A percentile compares a stretch with the other conserved stretches of the same genome.
phyloP scores from a whole-genome alignment of 768 basidiomycete genomes.

The Jaapia argillacea region DNA sequence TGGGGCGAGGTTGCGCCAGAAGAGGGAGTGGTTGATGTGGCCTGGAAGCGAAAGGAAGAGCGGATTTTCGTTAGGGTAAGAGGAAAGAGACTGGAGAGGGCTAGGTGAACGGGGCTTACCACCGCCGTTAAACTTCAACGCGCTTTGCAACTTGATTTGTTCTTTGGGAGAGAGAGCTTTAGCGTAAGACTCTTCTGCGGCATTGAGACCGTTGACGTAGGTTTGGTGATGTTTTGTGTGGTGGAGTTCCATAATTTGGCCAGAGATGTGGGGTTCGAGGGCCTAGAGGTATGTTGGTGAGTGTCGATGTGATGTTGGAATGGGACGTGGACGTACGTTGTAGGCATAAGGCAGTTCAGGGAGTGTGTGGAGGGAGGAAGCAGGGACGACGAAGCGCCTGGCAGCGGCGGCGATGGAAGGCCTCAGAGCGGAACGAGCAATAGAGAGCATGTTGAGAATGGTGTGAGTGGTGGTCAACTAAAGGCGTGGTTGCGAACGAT shows the following conservation, averaged over 20 bases:
- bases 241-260: slow-evolving; percentile 90
- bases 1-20: slow-evolving; percentile 97
- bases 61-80: background rate
- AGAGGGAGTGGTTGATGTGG: slow-evolving; percentile 91
- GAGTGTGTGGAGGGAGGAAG: slow-evolving; percentile 48
- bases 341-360: slow-evolving; percentile 76
- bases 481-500: too few relatives aligned
- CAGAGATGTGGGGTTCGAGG: slow-evolving; percentile 86
- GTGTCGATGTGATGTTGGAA: slow-evolving; percentile 1
- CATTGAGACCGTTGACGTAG: slow-evolving; percentile 92
- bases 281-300: slow-evolving; percentile 34
- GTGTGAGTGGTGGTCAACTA: too few relatives aligned
- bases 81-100: background rate
- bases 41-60: too few relatives aligned
- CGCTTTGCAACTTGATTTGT: slow-evolving; percentile 77
- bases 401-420: slow-evolving; percentile 31
- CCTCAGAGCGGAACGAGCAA: slow-evolving; percentile 24
- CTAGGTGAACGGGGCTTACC: slow-evolving; percentile 29
- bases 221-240: slow-evolving; percentile 88
- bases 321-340: slow-evolving; percentile 36
- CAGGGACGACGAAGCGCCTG: slow-evolving; percentile 33
- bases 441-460: background rate
- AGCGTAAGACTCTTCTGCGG: slow-evolving; percentile 78
- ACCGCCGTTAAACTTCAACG: slow-evolving; percentile 97
- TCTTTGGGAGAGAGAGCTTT: slow-evolving; percentile 58